These are phyloP conservation scores for Aspergillus sojae DNA, from an alignment of 2,329 filamentous ascomycete genomes.

Conservation along the genomic window DNA sequence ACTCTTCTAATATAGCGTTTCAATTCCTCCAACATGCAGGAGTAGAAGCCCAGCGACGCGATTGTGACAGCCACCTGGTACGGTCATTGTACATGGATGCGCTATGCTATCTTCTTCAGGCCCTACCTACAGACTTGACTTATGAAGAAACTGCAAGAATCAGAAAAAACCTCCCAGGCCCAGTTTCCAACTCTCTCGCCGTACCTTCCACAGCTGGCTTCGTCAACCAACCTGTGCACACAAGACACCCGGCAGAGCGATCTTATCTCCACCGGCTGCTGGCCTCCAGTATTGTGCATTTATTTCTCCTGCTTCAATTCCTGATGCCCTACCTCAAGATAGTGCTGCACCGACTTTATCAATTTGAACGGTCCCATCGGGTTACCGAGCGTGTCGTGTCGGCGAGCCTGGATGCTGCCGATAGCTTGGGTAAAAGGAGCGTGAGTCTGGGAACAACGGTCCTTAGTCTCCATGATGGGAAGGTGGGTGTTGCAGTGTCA, in stretches of 20 bases:
- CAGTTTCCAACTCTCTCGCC: slow-evolving; percentile 18
- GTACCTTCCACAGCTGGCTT: not conserved
- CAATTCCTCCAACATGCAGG: slow-evolving; percentile 40
- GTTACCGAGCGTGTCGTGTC: slow-evolving; percentile 62
- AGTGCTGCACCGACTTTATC: slow-evolving; percentile 56
- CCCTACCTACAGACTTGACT: slow-evolving; percentile 34
- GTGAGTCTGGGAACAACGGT: slow-evolving; percentile 58
- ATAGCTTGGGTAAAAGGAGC: slow-evolving; percentile 56
- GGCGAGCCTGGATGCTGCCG: slow-evolving; percentile 55
- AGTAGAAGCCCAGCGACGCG: slow-evolving; percentile 36
- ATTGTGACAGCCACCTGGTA: slow-evolving; percentile 34
- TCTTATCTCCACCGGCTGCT: slow-evolving; percentile 63
- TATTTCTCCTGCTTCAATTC: slow-evolving; percentile 63
- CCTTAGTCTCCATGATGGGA: slow-evolving; percentile 65
- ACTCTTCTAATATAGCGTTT: slow-evolving; percentile 28
- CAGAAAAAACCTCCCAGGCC: slow-evolving; percentile 29
- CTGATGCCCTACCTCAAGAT: slow-evolving; percentile 63
- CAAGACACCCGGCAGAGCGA: slow-evolving; percentile 10
- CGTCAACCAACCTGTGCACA: not conserved
- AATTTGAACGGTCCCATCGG: slow-evolving; percentile 68
- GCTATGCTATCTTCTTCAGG: slow-evolving; percentile 42
- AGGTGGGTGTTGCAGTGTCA: slow-evolving; percentile 61
- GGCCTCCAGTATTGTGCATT: slow-evolving; percentile 58
- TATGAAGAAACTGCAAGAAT: slow-evolving; percentile 33
- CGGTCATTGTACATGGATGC: slow-evolving; percentile 41